Conservation (phyloP, 306 rosid genomes). For the Aeschynomene evenia region DNA sequence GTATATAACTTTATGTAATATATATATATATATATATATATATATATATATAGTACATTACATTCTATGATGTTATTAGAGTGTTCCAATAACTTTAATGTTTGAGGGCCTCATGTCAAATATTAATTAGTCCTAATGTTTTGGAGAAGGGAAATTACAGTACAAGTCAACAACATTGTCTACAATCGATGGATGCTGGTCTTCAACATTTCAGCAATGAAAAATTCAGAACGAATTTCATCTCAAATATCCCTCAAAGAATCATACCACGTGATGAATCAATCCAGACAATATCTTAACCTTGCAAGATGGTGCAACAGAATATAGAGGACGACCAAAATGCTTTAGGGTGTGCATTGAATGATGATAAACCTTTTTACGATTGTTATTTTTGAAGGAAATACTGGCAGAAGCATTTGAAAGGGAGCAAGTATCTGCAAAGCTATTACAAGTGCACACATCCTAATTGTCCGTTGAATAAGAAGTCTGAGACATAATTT, state of each 20-base stretch:
- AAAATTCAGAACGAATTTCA: slow-evolving; percentile 38
- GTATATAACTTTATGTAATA: too few relatives aligned
- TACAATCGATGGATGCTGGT: slow-evolving; percentile 36
- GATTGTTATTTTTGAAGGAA: slow-evolving; percentile 98
- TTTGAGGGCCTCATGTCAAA: neutral
- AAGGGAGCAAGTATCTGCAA: slow-evolving; percentile 87
- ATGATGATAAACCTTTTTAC: slow-evolving; percentile 69
- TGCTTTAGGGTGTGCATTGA: slow-evolving; percentile 39
- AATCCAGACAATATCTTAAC: slow-evolving; percentile 35
- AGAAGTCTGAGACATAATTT: slow-evolving; percentile 89
- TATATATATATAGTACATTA: too few relatives aligned
- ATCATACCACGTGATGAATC: slow-evolving; percentile 43
- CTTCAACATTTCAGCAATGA: slow-evolving; percentile 47
- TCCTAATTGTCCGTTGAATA: slow-evolving; percentile 92
- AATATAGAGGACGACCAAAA: slow-evolving; percentile 62
- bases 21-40: too few relatives aligned
- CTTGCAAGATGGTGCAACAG: slow-evolving; percentile 43
- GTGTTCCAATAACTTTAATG: neutral
- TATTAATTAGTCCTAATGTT: slow-evolving; percentile 4
- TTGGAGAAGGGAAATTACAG: slow-evolving; percentile 66
- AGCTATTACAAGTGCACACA: too few relatives aligned
- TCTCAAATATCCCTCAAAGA: slow-evolving; percentile 43
- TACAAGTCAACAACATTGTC: slow-evolving; percentile 45
- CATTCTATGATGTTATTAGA: neutral
- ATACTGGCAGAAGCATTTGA: slow-evolving; percentile 96